Conservation (phyloP, 345 rosid genomes). For the Melastoma malabathricum region DNA sequence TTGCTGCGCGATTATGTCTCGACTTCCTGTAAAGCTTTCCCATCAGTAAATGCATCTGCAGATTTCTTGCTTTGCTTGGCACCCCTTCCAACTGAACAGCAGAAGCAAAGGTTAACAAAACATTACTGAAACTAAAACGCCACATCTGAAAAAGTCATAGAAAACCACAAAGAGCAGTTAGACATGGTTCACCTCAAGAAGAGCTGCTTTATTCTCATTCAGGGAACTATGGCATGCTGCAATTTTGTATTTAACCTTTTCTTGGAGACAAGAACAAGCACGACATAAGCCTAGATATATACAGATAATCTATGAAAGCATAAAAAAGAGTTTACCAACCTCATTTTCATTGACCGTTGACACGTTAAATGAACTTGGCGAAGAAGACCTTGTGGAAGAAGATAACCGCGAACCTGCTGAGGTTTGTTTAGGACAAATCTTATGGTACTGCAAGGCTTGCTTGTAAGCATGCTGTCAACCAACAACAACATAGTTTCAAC, state of each 20-base stretch:
- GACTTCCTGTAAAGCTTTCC: slow-evolving; percentile 88
- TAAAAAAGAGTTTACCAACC: slow-evolving; percentile 20
- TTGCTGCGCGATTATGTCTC: slow-evolving; percentile 72
- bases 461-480: slow-evolving; percentile 55
- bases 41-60: slow-evolving; percentile 86
- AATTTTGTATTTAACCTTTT: slow-evolving; percentile 83
- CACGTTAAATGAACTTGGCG: slow-evolving; percentile 56
- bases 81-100: slow-evolving; percentile 69
- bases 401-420: slow-evolving; percentile 52
- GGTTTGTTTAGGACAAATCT: slow-evolving; percentile 67
- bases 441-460: slow-evolving; percentile 73
- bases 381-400: slow-evolving; percentile 53
- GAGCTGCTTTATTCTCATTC: slow-evolving; percentile 62
- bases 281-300: slow-evolving; percentile 3
- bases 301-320: background rate
- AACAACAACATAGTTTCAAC: background rate
- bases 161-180: slow-evolving; percentile 5
- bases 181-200: slow-evolving; percentile 51
- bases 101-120: background rate
- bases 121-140: background rate
- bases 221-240: slow-evolving; percentile 79
- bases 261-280: slow-evolving; percentile 2
- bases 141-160: slow-evolving; percentile 1
- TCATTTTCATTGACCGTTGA: slow-evolving; percentile 76
- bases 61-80: slow-evolving; percentile 78